Conservation (phyloP, 768 basidiomycete genomes). For the Stropharia rugosoannulata region DNA sequence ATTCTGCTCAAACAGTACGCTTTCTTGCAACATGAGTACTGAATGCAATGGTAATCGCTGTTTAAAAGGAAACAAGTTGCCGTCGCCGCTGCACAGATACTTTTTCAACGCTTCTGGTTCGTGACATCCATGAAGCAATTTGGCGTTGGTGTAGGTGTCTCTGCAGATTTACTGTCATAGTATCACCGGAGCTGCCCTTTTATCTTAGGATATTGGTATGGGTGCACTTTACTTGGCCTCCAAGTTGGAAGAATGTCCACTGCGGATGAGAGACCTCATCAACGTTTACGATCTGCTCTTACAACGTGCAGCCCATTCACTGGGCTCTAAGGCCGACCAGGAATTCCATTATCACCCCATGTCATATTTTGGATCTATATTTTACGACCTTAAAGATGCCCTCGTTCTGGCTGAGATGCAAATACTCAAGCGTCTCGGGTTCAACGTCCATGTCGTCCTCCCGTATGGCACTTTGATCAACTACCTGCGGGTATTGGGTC, state of each 20-base stretch:
- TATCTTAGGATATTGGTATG: constrained; percentile 79
- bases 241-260: constrained; percentile 88
- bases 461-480: constrained; percentile 95
- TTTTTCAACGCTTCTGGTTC: constrained; percentile 97
- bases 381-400: constrained; percentile 94
- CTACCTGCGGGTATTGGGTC: constrained; percentile 87
- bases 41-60: background rate
- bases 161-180: background rate
- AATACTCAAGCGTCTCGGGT: constrained; percentile 91
- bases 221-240: constrained; percentile 87
- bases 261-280: constrained; percentile 91
- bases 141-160: constrained; percentile 75
- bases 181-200: constrained; percentile 7
- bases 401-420: constrained; percentile 97
- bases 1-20: constrained; percentile 85
- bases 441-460: constrained; percentile 90
- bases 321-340: constrained; percentile 31
- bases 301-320: constrained; percentile 64
- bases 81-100: constrained; percentile 92
- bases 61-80: constrained; percentile 86
- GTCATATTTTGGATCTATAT: constrained; percentile 86
- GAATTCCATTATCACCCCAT: constrained; percentile 76
- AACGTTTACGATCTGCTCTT: constrained; percentile 90
- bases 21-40: background rate
- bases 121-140: constrained; percentile 94